These are phyloP conservation scores for Leucosporidium creatinivorum DNA, from an alignment of 768 basidiomycete genomes.

Conservation along the genomic window DNA sequence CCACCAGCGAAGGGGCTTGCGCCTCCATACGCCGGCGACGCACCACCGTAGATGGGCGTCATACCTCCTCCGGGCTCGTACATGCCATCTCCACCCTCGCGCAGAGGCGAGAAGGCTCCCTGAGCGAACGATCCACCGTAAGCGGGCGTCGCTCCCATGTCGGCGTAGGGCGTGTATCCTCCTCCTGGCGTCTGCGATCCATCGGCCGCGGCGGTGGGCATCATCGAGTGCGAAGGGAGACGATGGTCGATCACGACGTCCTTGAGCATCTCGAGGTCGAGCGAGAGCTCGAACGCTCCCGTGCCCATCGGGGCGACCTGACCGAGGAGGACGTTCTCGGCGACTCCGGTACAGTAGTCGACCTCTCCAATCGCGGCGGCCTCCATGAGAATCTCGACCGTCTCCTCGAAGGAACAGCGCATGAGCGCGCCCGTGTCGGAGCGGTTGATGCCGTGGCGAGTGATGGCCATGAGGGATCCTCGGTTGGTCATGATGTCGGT, in stretches of 20 bases:
- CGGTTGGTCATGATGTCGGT: slow-evolving; percentile 98
- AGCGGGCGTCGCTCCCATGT: slow-evolving; percentile 77
- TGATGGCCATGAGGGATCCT: slow-evolving; percentile 90
- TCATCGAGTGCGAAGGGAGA: slow-evolving; percentile 73
- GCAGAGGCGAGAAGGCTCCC: slow-evolving; percentile 91
- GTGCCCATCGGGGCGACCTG: slow-evolving; percentile 99
- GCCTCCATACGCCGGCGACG: slow-evolving; percentile 13
- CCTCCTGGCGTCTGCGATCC: slow-evolving; percentile 46
- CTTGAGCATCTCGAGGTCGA: slow-evolving; percentile 97
- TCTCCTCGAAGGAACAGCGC: slow-evolving; percentile 99
- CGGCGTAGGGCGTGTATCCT: slow-evolving; percentile 85
- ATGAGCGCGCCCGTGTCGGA: slow-evolving; percentile 98
- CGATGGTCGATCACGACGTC: slow-evolving; percentile 96
- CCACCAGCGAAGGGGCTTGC: slow-evolving; percentile 26
- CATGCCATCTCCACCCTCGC: slow-evolving; percentile 62
- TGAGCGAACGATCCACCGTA: slow-evolving; percentile 49
- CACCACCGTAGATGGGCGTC: slow-evolving; percentile 5
- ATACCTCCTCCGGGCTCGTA: slow-evolving; percentile 26
- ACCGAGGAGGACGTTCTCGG: slow-evolving; percentile 98
- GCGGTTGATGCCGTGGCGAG: slow-evolving; percentile 97
- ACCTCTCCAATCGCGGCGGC: slow-evolving; percentile 96
- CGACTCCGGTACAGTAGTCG: slow-evolving; percentile 95
- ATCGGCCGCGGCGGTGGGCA: slow-evolving; percentile 51
- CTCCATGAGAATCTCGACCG: slow-evolving; percentile 97
- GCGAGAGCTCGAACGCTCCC: slow-evolving; percentile 69